These are phyloP conservation scores for Didymella pinodella DNA, from an alignment of 2,329 filamentous ascomycete species.

Conservation along the genomic window DNA sequence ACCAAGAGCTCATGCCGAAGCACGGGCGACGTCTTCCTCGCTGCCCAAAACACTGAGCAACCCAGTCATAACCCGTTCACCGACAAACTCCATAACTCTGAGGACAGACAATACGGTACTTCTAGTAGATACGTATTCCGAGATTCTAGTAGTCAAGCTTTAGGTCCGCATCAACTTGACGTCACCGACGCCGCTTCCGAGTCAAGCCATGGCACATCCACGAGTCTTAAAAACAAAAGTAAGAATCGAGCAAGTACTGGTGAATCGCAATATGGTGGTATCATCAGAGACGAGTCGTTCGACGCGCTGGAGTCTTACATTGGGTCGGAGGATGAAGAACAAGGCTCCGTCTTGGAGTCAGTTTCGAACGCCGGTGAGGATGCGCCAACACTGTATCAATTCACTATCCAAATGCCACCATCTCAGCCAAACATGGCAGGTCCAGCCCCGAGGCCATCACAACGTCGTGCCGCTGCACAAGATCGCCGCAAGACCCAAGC, in stretches of 20 bases:
- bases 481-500: slow-evolving; percentile 10
- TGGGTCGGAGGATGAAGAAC: slow-evolving; percentile 10
- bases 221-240: neutral
- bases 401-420: neutral
- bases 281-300: slow-evolving; percentile 12
- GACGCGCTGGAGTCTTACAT: slow-evolving; percentile 11
- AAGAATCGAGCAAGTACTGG: neutral
- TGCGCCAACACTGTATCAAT: slow-evolving; percentile 1
- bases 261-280: neutral
- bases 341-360: slow-evolving; percentile 16
- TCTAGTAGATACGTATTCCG: neutral
- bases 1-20: neutral
- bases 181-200: slow-evolving; percentile 14
- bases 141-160: neutral
- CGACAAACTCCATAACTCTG: neutral
- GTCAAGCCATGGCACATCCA: slow-evolving; percentile 9
- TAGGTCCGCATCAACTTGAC: slow-evolving; percentile 16
- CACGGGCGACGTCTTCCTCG: slow-evolving; percentile 14
- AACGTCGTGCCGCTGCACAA: slow-evolving; percentile 8
- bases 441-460: slow-evolving; percentile 1
- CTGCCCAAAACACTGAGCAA: neutral
- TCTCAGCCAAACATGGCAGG: neutral
- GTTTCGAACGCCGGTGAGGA: slow-evolving; percentile 2
- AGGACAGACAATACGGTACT: neutral
- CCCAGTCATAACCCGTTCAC: neutral